Evolutionary conservation across 495 filamentous ascomycete genomes (phyloP).

Genomic region (Friedmanniomyces simplex): DNA sequence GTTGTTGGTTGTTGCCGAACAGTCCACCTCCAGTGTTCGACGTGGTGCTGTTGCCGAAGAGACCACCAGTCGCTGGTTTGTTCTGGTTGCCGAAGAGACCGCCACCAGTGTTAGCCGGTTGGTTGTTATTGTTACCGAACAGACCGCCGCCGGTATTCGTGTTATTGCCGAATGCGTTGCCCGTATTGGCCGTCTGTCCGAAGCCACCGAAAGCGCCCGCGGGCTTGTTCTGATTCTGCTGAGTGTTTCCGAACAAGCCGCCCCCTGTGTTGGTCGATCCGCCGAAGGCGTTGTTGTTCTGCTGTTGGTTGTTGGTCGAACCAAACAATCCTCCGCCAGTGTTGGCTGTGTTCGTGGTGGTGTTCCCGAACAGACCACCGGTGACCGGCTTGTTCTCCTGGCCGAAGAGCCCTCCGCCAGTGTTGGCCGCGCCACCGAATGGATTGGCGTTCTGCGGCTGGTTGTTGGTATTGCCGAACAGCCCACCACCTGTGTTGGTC

Average conservation of each 20-base stretch:
- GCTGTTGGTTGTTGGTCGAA: constrained; percentile 36
- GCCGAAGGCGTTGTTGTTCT: constrained; percentile 17
- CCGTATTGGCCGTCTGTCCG: constrained; percentile 14
- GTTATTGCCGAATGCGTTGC: constrained; percentile 1
- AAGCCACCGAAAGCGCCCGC: constrained; percentile 22
- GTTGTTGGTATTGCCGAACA: constrained; percentile 35
- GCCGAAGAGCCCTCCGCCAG: constrained; percentile 39
- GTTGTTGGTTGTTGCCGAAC: constrained; percentile 30
- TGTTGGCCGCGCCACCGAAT: constrained; percentile 42
- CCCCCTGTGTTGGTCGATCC: constrained; percentile 17
- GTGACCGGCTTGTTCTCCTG: constrained; percentile 22
- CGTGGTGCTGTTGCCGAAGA: constrained; percentile 13
- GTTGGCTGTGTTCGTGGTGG: constrained; percentile 4
- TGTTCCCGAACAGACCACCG: constrained; percentile 42
- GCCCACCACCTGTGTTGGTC: constrained; percentile 19
- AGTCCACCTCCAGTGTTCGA: constrained; percentile 38
- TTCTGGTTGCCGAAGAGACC: constrained; percentile 22
- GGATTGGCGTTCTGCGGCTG: constrained; percentile 46
- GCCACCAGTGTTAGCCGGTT: constrained; percentile 1
- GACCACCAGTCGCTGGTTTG: constrained; percentile 25
- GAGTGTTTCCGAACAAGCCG: constrained; percentile 17
- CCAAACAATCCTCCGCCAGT: constrained; percentile 36
- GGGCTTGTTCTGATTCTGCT: constrained; percentile 34
- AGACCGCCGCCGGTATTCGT: constrained; percentile 32
- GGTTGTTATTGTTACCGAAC: constrained; percentile 31